phyloP scores from a whole-genome alignment of 805 yeast genomes.

The Hanseniaspora singularis region DNA sequence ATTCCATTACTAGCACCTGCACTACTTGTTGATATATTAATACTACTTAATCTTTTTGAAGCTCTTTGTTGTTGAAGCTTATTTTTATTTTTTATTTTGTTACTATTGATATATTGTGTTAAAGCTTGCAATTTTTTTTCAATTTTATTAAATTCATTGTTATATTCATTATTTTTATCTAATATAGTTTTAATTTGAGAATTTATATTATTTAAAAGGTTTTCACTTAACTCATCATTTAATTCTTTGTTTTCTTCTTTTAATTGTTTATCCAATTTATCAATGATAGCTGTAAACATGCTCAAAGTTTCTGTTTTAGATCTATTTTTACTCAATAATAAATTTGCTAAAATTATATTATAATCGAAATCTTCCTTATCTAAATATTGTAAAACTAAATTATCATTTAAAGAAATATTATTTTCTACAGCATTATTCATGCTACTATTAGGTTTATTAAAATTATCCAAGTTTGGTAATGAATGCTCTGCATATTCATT shows the following conservation, averaged over 20 bases:
- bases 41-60: conserved; percentile 11
- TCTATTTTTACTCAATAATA: conserved; percentile 9
- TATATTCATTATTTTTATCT: neutral
- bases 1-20: neutral
- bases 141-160: conserved; percentile 1
- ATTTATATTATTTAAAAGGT: neutral
- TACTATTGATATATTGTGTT: neutral
- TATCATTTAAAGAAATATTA: conserved; percentile 11
- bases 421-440: too few relatives aligned
- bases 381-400: conserved; percentile 3
- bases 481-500: conserved; percentile 1
- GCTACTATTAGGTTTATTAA: too few relatives aligned
- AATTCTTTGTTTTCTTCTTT: conserved; percentile 7
- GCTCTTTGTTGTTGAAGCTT: neutral
- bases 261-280: neutral
- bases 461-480: conserved; percentile 1
- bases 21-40: neutral
- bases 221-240: conserved; percentile 1
- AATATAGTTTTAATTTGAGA: neutral
- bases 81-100: neutral
- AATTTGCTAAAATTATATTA: neutral
- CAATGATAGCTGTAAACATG: conserved; percentile 12
- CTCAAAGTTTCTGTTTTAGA: conserved; percentile 14
- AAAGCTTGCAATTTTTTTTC: conserved; percentile 6
- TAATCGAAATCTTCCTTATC: conserved; percentile 6